phyloP scores from a whole-genome alignment of 164 flowering plant genomes.

The Berberis vulgaris region DNA sequence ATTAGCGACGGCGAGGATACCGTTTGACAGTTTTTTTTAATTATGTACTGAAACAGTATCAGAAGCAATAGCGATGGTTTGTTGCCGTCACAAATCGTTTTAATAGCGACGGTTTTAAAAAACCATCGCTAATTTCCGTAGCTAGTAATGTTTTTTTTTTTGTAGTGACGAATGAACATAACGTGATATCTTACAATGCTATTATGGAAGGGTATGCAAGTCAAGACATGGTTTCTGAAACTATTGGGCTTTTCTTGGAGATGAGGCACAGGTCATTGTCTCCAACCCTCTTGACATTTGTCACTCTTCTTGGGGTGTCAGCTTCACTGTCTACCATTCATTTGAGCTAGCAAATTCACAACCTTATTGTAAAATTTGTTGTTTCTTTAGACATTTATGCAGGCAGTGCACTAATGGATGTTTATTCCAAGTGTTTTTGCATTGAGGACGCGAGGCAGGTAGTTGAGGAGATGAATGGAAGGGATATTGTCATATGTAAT shows the following conservation, averaged over 20 bases:
- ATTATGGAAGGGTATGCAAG: slow-evolving; percentile 72
- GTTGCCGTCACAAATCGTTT: no score
- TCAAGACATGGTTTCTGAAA: slow-evolving; percentile 30
- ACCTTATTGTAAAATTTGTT: slow-evolving; percentile 43
- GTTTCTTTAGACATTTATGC: slow-evolving; percentile 41
- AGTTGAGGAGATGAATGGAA: slow-evolving; percentile 53
- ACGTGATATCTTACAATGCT: slow-evolving; percentile 60
- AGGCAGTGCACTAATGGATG: slow-evolving; percentile 66
- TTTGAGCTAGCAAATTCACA: slow-evolving; percentile 55
- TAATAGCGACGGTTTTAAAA: no score
- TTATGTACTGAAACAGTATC: no score
- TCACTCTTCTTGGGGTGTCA: slow-evolving; percentile 60
- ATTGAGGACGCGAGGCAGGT: slow-evolving; percentile 46
- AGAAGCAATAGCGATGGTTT: no score
- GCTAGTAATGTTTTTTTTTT: no score
- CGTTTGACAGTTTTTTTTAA: no score
- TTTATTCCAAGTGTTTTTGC: slow-evolving; percentile 53
- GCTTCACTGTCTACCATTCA: slow-evolving; percentile 31
- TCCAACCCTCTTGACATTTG: slow-evolving; percentile 58
- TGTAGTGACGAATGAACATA: slow-evolving; percentile 7
- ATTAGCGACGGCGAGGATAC: no score
- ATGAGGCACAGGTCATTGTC: slow-evolving; percentile 37
- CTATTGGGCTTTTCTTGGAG: slow-evolving; percentile 37
- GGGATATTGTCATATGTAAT: slow-evolving; percentile 71
- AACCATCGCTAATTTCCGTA: no score